A percentile compares a stretch with the other conserved stretches of the same genome.
Conservation (phyloP, 768 basidiomycete species). For the Collybia sp. region DNA sequence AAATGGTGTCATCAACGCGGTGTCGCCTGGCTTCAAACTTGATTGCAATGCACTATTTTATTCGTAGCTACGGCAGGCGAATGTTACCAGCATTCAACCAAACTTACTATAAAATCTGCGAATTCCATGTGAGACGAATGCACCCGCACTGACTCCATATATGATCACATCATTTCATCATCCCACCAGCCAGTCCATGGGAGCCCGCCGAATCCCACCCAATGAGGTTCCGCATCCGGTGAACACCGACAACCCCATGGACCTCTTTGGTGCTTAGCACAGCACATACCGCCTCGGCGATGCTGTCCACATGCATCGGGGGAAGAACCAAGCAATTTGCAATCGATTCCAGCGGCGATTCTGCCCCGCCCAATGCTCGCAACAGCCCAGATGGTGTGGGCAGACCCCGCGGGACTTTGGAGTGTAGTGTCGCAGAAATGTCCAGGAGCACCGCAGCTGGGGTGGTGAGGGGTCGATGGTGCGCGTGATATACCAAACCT, state of each 20-base stretch:
- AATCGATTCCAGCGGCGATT: conserved; percentile 55
- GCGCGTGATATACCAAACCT: conserved; percentile 97
- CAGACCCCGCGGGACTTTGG: conserved; percentile 46
- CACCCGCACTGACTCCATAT: too few relatives aligned
- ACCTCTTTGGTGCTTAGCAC: conserved; percentile 46
- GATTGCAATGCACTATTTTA: too few relatives aligned
- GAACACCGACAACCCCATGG: conserved; percentile 63
- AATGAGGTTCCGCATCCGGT: conserved; percentile 69
- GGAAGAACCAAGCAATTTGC: conserved; percentile 81
- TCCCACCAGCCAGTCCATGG: conserved; percentile 3
- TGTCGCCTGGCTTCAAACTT: too few relatives aligned
- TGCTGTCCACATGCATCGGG: conserved; percentile 94
- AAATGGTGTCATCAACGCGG: too few relatives aligned
- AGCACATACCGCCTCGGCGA: conserved; percentile 78
- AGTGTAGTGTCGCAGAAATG: conserved; percentile 70
- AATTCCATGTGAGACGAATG: too few relatives aligned
- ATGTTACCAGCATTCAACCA: too few relatives aligned
- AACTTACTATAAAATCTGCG: too few relatives aligned
- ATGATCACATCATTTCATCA: too few relatives aligned
- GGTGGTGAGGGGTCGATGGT: conserved; percentile 84
- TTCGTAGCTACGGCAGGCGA: too few relatives aligned
- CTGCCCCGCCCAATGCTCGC: conserved; percentile 31
- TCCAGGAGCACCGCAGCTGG: conserved; percentile 82
- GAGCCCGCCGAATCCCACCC: conserved; percentile 58
- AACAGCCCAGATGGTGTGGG: conserved; percentile 67